Evolutionary conservation across 352 stramenopile species (phyloP), one percentile per base, ranked within the genome.

Genomic region (Phytophthora constricta): DNA sequence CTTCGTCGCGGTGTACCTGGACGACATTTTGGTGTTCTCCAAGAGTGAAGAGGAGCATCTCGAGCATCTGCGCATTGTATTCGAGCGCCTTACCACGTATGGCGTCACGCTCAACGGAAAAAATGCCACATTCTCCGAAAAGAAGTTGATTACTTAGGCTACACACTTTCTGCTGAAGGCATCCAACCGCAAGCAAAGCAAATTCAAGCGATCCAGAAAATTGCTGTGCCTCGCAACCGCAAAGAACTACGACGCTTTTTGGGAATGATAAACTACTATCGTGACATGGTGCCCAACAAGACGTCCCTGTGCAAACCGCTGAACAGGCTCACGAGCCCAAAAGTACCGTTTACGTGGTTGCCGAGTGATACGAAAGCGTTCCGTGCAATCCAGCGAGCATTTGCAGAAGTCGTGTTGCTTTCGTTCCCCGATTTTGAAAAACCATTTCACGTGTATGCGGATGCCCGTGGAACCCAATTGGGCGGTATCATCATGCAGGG

Each of bases 1-100:
- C n/a, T 62, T 48, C 25, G 43, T 48, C 13, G 53, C 53, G 19
- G 43, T 54, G 17, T 46, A 62, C 7, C 20, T 62, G 11, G 54
- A 62, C 28, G 54, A 62, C 43, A 23, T 54, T 17, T 11, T 62
- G 7, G 16, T 48, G 3, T 62, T 33, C 22, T 62, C 42, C 8
- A 31, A 62, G 43, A 43, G 33, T 23, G 25, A 28, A 3, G n/a
- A 3, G 9, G 54, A 54, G 4, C 54, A 47, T 37, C 17, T 34
- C 17, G 27, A 54, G 28, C 43, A 62, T 16, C 17, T 54, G 1
- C 1, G 39, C n/a, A 50, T 60, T 20, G 52, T 60, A 5, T 60
- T 60, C 25, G 25, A 60, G 13, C 37, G 37, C 3, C 25, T 60
- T 8, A 14, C 17, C 1, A 2, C 49, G 26, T 60, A 28, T 34